Base-by-base conservation (phyloP, 2,329 filamentous ascomycete genomes). In the Colletotrichum lini region DNA sequence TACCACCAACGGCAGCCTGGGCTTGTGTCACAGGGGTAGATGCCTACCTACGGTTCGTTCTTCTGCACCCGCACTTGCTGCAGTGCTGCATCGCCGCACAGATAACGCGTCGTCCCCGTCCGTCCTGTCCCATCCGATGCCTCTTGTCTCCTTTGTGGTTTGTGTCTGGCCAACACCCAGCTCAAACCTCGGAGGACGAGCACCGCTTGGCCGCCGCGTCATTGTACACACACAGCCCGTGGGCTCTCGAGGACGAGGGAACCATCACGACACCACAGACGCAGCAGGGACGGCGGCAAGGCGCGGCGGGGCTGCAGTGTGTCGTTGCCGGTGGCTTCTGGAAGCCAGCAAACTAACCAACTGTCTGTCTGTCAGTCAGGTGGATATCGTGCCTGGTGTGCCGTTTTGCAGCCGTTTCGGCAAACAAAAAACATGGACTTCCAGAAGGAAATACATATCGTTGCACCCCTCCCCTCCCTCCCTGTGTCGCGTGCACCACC, bases 31-130 rank as follows among this genome's bases (percentile, higher is more conserved):
- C 38, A n/a, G 30, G 23, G 57, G 35, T 40, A 38, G 57, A 23
- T 40, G 40, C 30, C 30, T 30, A 30, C 26, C 26, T 30, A 30
- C 1, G 26, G 26, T 30, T 35, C 30, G 30, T 9, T 9, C 30
- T 35, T 35, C 30, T 35, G 30, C 30, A 35, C 30, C 30, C 30
- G 30, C 30, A 30, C 30, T 30, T 30, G 30, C 45, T 44, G 65
- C 58, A 67, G 44, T 8, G 30, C 58, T 38, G 58, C 58, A 61
- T 47, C 21, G 58, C 45, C 44, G 58, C 65, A 71, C 68, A 58
- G 68, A 63, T 71, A 58, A 65, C 68, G 65, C 58, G 65, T 71
- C 30, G 30, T 30, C 30, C 57, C 45, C 9, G 30, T 71, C 45
- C 9, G 30, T 71, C 53, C 53, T n/a, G 23, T 62, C n/a, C 49